Percentiles rank a stretch among this genome's conserved stretches.
Evolutionary conservation across 208 protist genomes (phyloP).

Genomic region (Phytomonas sp.): DNA sequence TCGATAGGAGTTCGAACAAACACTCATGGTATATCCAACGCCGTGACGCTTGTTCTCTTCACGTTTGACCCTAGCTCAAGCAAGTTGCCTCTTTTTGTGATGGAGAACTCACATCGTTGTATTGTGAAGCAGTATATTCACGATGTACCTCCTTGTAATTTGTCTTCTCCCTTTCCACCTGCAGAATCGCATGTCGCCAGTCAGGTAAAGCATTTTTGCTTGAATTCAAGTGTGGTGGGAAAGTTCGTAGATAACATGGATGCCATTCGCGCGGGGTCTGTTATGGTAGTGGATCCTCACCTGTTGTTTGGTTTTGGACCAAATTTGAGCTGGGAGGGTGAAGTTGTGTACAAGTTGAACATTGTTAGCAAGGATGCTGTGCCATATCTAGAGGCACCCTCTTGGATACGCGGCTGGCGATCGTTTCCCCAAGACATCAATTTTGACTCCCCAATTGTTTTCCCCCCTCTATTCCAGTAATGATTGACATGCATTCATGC

Average conservation of each 20-base stretch:
- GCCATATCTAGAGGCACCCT: slow-evolving; percentile 46
- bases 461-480: slow-evolving; percentile 47
- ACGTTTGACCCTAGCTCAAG: slow-evolving; percentile 41
- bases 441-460: slow-evolving; percentile 66
- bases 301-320: slow-evolving; percentile 71
- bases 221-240: slow-evolving; percentile 44
- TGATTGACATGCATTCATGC: background rate
- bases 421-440: slow-evolving; percentile 58
- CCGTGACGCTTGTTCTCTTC: slow-evolving; percentile 72
- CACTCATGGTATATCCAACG: slow-evolving; percentile 12
- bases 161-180: slow-evolving; percentile 49
- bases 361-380: slow-evolving; percentile 42
- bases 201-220: slow-evolving; percentile 62
- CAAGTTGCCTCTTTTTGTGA: slow-evolving; percentile 45
- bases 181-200: slow-evolving; percentile 64
- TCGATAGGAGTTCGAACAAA: slow-evolving; percentile 71
- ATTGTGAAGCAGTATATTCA: slow-evolving; percentile 64
- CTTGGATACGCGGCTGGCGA: slow-evolving; percentile 78
- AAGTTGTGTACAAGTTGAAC: slow-evolving; percentile 66
- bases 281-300: slow-evolving; percentile 74
- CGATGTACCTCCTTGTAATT: slow-evolving; percentile 23
- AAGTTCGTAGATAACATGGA: slow-evolving; percentile 8
- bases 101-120: slow-evolving; percentile 56
- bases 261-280: slow-evolving; percentile 37
- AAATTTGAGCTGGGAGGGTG: slow-evolving; percentile 41